Conservation (phyloP, 148 eudicot genomes). For the Chenopodium berlandieri region DNA sequence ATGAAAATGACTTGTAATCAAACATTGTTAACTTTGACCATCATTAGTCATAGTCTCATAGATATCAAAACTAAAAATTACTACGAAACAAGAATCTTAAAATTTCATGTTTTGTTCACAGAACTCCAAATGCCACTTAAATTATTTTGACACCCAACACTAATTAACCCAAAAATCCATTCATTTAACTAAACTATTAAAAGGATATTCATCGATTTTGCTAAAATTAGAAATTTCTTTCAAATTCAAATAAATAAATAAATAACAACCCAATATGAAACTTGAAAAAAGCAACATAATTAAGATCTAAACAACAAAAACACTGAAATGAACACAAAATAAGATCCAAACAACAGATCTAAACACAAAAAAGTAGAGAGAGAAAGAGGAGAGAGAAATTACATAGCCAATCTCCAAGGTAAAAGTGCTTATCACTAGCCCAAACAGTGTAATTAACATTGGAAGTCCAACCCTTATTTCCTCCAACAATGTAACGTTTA, state of each 20-base stretch:
- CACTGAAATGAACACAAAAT: not conserved
- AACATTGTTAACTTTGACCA: not conserved
- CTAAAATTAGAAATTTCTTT: too few relatives aligned
- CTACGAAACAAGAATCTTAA: not conserved
- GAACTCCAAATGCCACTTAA: not conserved
- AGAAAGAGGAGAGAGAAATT: constrained; percentile 24
- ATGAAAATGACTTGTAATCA: not conserved
- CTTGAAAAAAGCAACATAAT: not conserved
- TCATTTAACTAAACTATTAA: too few relatives aligned
- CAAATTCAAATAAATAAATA: not conserved
- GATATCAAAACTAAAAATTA: not conserved
- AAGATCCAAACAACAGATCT: constrained; percentile 20
- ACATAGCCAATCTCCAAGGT: constrained; percentile 83
- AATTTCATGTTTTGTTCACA: not conserved
- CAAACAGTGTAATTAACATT: constrained; percentile 67
- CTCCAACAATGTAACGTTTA: constrained; percentile 54
- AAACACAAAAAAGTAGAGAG: not conserved
- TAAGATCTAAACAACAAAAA: not conserved
- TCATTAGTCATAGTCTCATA: not conserved
- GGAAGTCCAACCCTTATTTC: constrained; percentile 49
- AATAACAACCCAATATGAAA: not conserved
- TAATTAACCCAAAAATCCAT: not conserved
- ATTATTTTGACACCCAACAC: not conserved
- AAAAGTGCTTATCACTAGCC: constrained; percentile 60
- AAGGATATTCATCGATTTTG: not conserved